These are phyloP conservation scores for Agarophyton chilense DNA, from an alignment of 23 red algal genomes.

Conservation along the genomic window DNA sequence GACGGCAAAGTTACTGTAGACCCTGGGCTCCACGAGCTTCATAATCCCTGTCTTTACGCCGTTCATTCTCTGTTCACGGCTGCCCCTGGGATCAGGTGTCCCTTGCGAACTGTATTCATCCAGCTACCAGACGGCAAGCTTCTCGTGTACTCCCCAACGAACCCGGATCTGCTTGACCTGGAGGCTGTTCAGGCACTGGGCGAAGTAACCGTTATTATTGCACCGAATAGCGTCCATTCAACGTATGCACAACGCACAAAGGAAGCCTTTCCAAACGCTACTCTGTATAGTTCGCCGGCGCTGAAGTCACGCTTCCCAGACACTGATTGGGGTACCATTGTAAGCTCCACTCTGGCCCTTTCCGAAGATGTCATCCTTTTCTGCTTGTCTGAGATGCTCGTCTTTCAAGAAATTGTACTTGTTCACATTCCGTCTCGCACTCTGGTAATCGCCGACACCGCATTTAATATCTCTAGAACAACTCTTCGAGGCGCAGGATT, in stretches of 20 bases:
- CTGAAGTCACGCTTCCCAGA: slow-evolving; percentile 14
- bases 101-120: slow-evolving; percentile 29
- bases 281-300: slow-evolving; percentile 42
- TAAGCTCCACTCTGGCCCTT: neutral
- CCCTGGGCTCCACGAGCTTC: slow-evolving; percentile 4
- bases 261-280: slow-evolving; percentile 14
- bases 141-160: slow-evolving; percentile 31
- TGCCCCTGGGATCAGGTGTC: neutral
- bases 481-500: neutral
- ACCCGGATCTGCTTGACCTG: slow-evolving; percentile 23
- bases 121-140: slow-evolving; percentile 22
- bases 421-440: slow-evolving; percentile 16
- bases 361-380: slow-evolving; percentile 4
- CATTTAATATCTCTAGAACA: slow-evolving; percentile 30
- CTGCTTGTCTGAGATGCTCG: neutral
- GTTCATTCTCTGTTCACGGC: neutral
- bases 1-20: neutral
- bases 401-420: slow-evolving; percentile 28
- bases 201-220: slow-evolving; percentile 34
- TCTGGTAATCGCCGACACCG: slow-evolving; percentile 12
- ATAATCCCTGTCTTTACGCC: slow-evolving; percentile 3
- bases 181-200: slow-evolving; percentile 15
- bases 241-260: slow-evolving; percentile 21
- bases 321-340: slow-evolving; percentile 32
- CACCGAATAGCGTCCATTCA: slow-evolving; percentile 32